phyloP scores from a whole-genome alignment of 169 alveolate genomes.

The Toxoplasma gondii region DNA sequence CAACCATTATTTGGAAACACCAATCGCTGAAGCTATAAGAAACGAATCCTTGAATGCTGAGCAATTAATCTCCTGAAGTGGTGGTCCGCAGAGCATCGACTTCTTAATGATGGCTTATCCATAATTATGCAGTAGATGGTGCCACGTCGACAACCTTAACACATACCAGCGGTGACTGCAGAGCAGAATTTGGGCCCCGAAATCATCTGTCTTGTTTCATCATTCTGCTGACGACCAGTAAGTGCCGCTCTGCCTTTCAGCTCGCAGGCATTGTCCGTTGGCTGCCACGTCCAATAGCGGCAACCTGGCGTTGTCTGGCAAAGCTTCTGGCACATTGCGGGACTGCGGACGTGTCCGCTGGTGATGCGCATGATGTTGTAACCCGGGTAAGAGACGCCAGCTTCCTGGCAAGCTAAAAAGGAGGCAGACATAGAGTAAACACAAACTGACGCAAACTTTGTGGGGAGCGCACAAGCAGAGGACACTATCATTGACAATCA shows the following conservation, averaged over 20 bases:
- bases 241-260: neutral
- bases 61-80: too few relatives aligned
- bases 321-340: neutral
- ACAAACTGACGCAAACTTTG: neutral
- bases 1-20: too few relatives aligned
- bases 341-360: neutral
- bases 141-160: too few relatives aligned
- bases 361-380: neutral
- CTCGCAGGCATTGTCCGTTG: neutral
- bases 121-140: too few relatives aligned
- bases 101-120: too few relatives aligned
- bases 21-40: too few relatives aligned
- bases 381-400: neutral
- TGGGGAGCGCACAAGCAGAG: neutral
- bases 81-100: too few relatives aligned
- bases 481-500: too few relatives aligned
- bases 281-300: conserved; percentile 5
- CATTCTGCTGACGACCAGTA: neutral
- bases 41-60: too few relatives aligned
- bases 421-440: neutral
- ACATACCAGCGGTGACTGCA: neutral
- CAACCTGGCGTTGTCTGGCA: neutral
- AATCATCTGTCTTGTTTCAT: neutral
- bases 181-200: conserved; percentile 25
- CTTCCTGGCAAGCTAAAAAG: conserved; percentile 3